Conservation (phyloP, 345 rosid genomes). For the Hevea brasiliensis region DNA sequence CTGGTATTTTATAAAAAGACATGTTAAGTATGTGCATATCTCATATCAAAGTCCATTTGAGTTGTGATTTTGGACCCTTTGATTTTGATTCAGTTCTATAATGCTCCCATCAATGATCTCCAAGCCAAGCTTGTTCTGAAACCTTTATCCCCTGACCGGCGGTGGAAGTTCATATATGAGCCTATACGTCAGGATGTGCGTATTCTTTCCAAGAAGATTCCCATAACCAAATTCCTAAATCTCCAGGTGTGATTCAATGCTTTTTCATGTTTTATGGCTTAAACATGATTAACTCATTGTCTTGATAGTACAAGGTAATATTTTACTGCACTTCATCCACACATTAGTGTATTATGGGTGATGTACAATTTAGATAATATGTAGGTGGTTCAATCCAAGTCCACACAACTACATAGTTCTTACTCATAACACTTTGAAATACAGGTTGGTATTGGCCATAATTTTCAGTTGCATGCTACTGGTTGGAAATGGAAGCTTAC, state of each 20-base stretch:
- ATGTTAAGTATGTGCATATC: not conserved
- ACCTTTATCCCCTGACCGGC: constrained; percentile 67
- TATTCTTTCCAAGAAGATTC: constrained; percentile 77
- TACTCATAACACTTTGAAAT: constrained; percentile 4
- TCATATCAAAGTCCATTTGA: not conserved
- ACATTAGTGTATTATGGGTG: not conserved
- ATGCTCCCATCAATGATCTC: constrained; percentile 78
- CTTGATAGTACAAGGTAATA: not conserved
- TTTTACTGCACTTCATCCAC: not conserved
- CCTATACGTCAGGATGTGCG: constrained; percentile 69
- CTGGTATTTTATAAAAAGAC: not conserved
- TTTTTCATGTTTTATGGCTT: not conserved
- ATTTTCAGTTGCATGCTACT: constrained; percentile 68
- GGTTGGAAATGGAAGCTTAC: constrained; percentile 94
- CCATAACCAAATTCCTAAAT: constrained; percentile 70
- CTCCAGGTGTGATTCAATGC: constrained; percentile 59
- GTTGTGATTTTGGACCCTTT: constrained; percentile 19
- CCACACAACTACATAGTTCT: constrained; percentile 5
- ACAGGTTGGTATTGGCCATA: constrained; percentile 85
- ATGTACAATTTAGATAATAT: not conserved
- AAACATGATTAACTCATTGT: not conserved
- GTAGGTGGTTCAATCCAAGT: constrained; percentile 7
- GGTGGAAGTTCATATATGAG: constrained; percentile 80
- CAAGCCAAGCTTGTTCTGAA: constrained; percentile 83
- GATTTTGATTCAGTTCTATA: constrained; percentile 56